Evolutionary conservation across 2,329 filamentous ascomycete species (phyloP).

Genomic region (Colletotrichum sp.): DNA sequence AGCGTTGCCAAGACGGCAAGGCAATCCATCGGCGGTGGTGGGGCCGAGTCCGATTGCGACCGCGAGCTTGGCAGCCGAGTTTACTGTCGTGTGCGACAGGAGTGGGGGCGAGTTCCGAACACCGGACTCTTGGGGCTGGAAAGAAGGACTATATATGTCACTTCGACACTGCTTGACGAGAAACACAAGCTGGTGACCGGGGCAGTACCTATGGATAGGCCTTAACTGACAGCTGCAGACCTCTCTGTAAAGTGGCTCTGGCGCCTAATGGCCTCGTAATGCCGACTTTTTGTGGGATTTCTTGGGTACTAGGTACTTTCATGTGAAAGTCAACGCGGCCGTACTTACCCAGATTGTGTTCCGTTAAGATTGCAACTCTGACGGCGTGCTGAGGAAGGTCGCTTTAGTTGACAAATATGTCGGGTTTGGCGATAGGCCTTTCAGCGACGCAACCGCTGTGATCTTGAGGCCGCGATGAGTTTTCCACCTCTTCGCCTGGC

Average conservation of each 20-base stretch:
- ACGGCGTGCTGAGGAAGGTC: background rate
- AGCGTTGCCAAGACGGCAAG: background rate
- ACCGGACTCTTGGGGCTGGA: background rate
- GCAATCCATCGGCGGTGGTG: background rate
- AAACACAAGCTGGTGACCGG: background rate
- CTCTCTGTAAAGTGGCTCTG: background rate
- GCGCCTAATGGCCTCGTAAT: background rate
- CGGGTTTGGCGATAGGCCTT: background rate
- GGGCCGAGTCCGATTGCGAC: background rate
- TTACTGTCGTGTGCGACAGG: background rate
- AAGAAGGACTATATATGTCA: background rate
- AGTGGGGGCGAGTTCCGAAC: background rate
- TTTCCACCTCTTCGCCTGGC: background rate
- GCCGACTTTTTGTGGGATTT: background rate
- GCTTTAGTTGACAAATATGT: background rate
- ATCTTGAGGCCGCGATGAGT: background rate
- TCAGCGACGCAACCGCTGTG: background rate
- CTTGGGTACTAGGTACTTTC: background rate
- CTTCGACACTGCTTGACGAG: background rate
- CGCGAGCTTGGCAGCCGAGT: background rate
- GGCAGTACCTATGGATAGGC: background rate
- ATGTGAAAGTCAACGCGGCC: background rate
- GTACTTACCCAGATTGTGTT: background rate
- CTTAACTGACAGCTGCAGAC: background rate
- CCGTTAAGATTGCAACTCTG: background rate